A percentile compares a stretch with the other conserved stretches of the same genome.
These are phyloP conservation scores for Platanthera guangdongensis DNA, from an alignment of 106 monocot genomes.

Conservation along the genomic window DNA sequence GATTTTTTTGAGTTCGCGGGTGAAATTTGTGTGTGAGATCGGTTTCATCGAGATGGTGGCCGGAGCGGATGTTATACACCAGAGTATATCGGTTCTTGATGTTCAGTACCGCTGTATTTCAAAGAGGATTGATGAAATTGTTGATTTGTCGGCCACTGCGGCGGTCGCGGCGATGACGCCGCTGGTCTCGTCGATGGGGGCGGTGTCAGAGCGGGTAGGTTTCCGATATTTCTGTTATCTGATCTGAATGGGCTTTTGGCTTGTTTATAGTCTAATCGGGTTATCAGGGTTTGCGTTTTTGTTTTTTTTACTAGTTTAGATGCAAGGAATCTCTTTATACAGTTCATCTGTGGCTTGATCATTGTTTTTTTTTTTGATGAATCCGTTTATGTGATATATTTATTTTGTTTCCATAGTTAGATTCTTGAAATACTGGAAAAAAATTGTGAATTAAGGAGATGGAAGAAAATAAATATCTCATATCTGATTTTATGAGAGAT, in stretches of 20 bases:
- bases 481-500: not conserved
- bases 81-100: constrained; percentile 41
- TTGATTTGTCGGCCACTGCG: not conserved
- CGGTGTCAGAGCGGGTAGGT: constrained; percentile 40
- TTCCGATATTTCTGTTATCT: constrained; percentile 1
- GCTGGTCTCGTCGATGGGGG: constrained; percentile 8
- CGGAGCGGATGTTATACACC: constrained; percentile 45
- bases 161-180: not conserved
- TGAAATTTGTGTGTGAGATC: not conserved
- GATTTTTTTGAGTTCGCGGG: not conserved
- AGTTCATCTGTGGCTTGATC: not conserved
- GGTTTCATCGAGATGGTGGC: constrained; percentile 39
- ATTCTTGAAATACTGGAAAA: not conserved
- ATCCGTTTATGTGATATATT: not conserved
- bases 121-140: constrained; percentile 37
- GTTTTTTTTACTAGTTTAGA: not conserved
- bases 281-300: constrained; percentile 5
- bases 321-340: not conserved
- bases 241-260: not conserved
- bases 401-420: not conserved
- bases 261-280: not conserved
- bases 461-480: not conserved
- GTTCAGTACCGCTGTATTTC: constrained; percentile 31
- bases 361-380: not conserved
- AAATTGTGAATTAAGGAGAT: not conserved